Evolutionary conservation across 306 rosid species (phyloP), one percentile per base, ranked within the genome.

Genomic region (Inga leiocalycina): DNA sequence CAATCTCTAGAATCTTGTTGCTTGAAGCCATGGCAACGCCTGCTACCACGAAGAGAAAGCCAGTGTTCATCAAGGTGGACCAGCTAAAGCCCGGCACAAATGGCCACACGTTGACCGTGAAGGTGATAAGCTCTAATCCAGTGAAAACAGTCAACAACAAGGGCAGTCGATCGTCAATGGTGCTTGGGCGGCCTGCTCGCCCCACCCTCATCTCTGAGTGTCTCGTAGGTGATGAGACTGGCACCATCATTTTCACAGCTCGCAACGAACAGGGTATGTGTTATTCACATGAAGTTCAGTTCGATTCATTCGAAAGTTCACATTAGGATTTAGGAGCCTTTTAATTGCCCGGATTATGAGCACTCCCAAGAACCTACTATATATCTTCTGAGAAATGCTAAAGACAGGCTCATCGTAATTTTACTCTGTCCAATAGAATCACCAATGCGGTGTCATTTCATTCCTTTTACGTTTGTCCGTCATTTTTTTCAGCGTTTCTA

Each of bases 71-170:
- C 61, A 94, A 91, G 86, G 94, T 93, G 2, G 97, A 93, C 71
- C 90, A 91, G 48, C 88, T 94, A 8, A 89, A 89, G 81, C 98
- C 98, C 3, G 94, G 96, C 34, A 93, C 98, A 3, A 86, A 75
- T 48, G 98, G 97, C 27, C 98, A 94, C 83, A 92, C 97, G 22
- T 90, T 94, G 24, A 92, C 91, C 1, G 98, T 93, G 43, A 93
- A 94, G 89, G 98, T 94, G 3, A 92, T 94, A 3, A 89, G 87
- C 71, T 90, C 92, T 57, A 84, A 80, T 48, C 82, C 89, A 20
- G 88, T 88, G 69, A 87, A 84, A 80, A 70, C 84, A 2, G 80
- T 81, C 13, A 59, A 78, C 69, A 81, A 56, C 82, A 70, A 87
- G 24, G 86, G 84, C 24, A 90, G 81, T 17, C 93, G 98, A 78